Evolutionary conservation across 495 filamentous ascomycete genomes (phyloP).

Genomic region (Ramalina intermedia): DNA sequence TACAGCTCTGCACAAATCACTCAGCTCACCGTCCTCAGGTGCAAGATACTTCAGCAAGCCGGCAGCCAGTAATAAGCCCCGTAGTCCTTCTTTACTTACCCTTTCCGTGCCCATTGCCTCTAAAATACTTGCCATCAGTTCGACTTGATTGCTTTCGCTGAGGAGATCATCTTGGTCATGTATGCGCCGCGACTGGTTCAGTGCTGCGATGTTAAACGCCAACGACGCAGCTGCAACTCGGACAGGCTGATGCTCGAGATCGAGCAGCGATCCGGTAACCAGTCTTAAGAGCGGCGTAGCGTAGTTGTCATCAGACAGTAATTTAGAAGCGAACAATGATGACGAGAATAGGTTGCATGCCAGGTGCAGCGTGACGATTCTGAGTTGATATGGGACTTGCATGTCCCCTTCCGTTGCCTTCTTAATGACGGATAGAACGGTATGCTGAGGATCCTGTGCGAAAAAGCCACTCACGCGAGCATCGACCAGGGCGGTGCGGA

Average conservation of each 20-base stretch:
- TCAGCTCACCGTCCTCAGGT: conserved; percentile 51
- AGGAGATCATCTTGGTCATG: conserved; percentile 44
- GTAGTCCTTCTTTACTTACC: conserved; percentile 52
- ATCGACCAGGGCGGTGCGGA: conserved; percentile 64
- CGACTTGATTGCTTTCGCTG: conserved; percentile 55
- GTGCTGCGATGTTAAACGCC: conserved; percentile 65
- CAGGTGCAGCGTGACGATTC: conserved; percentile 60
- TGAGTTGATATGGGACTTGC: conserved; percentile 59
- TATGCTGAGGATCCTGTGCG: conserved; percentile 58
- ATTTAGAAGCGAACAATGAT: conserved; percentile 31
- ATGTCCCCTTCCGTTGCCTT: conserved; percentile 35
- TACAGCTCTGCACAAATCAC: conserved; percentile 59
- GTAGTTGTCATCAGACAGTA: conserved; percentile 18
- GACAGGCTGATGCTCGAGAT: conserved; percentile 32
- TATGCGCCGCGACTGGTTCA: conserved; percentile 50
- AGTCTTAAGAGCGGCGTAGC: conserved; percentile 29
- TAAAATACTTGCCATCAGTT: conserved; percentile 59
- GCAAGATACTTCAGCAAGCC: conserved; percentile 61
- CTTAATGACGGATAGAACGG: conserved; percentile 48
- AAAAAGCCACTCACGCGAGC: conserved; percentile 75
- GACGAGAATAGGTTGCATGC: conserved; percentile 49
- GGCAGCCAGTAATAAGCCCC: conserved; percentile 55
- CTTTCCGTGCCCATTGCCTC: conserved; percentile 52
- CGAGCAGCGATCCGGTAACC: conserved; percentile 39
- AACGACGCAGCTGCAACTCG: conserved; percentile 69